Base-by-base conservation (phyloP, 2,329 filamentous ascomycete genomes). In the Rhynchosporium agropyri region DNA sequence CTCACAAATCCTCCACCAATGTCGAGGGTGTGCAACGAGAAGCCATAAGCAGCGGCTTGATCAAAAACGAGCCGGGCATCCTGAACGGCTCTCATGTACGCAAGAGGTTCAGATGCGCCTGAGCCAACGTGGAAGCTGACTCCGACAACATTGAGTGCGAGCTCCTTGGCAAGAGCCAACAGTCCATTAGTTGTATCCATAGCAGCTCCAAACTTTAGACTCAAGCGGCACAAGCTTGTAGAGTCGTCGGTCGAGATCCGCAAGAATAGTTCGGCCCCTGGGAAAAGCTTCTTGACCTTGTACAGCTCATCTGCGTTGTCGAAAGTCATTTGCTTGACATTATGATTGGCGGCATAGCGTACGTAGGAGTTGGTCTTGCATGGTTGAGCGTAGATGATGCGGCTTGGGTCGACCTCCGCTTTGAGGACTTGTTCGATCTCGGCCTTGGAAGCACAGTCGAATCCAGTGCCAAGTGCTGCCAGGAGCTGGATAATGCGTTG, bases 341-440 rank as follows among this genome's bases (percentile, higher is more conserved):
- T 90, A 69, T 88, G 83, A 75, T 87, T 84, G 74, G 90, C 87
- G 68, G 96, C 95, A 74, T 93, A 96, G 74, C 93, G 92, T 67
- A 99, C 84, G 77, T 97, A 98, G 54, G 94, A 97, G 81, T 95
- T 96, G 73, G 95, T 99, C 87, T 99, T 99, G 90, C 95, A 98
- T 61, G 95, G 95, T 80, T 99, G 95, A 56, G 95, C 95, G 75
- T 98, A 99, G 79, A 99, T 97, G 82, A 99, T 96, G 77, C 94
- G 92, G 69, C 88, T 86, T 12, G 95, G 91, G 74, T 91, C 88
- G 69, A 96, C 84, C 71, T 92, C 93, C 76, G 93, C 85, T 73
- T 84, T 83, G 60, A 98, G 83, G 66, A 97, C 90, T 77, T 93
- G 88, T 77, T 99, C 93, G 72, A 99, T 97, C 80, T 99, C 95